phyloP scores from a whole-genome alignment of 352 stramenopile genomes.

The Pythium phragmiticola region DNA sequence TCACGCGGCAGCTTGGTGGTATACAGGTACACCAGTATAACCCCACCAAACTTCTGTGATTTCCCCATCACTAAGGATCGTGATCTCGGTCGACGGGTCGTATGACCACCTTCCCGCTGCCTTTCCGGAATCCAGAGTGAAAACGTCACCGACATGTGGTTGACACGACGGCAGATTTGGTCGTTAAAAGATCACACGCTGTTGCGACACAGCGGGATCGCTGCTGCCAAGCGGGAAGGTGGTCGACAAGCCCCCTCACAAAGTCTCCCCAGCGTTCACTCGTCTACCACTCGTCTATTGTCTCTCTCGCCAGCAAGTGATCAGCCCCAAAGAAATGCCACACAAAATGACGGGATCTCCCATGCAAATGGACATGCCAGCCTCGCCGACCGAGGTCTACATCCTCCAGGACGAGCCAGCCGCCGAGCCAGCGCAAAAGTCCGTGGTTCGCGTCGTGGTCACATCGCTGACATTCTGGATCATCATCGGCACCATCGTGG shows the following conservation, averaged over 20 bases:
- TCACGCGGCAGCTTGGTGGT: not conserved
- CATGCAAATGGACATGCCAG: not conserved
- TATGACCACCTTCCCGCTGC: not conserved
- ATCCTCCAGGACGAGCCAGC: slow-evolving; percentile 1
- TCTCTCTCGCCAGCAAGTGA: not conserved
- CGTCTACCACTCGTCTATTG: not conserved
- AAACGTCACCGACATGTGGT: not conserved
- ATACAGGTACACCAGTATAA: too few species aligned
- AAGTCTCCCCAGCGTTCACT: too few species aligned
- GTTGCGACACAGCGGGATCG: not conserved
- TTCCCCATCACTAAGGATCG: not conserved
- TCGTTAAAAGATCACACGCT: not conserved
- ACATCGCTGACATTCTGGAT: slow-evolving; percentile 70
- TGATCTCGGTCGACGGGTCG: not conserved
- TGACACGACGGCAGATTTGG: not conserved
- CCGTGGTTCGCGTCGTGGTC: slow-evolving; percentile 30
- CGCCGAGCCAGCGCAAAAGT: slow-evolving; percentile 28
- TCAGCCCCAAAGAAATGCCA: not conserved
- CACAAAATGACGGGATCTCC: not conserved
- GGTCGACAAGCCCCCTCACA: too few species aligned
- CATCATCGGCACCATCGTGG: slow-evolving; percentile 38
- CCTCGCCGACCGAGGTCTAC: slow-evolving; percentile 3
- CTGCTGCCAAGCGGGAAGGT: not conserved
- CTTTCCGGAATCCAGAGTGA: not conserved
- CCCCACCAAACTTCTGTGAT: not conserved